Percentiles rank a stretch among this genome's conserved stretches.
Evolutionary conservation across 768 basidiomycete species (phyloP).

Genomic region (Boletus tylopilopsis): DNA sequence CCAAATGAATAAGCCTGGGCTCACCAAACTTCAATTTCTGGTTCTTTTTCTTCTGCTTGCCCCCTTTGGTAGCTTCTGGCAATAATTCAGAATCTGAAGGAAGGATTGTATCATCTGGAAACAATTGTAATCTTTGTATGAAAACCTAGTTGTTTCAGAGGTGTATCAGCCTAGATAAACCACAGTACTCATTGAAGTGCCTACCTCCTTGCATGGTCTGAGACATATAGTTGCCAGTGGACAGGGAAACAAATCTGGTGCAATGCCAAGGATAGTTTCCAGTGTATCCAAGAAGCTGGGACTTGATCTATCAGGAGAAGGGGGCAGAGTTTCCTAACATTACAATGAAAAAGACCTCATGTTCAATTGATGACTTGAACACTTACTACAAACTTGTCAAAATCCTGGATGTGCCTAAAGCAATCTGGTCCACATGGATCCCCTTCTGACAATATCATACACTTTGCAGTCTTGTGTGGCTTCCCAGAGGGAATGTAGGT

Average conservation of each 20-base stretch:
- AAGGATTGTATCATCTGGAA: conserved; percentile 17
- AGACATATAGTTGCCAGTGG: conserved; percentile 46
- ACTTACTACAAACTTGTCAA: conserved; percentile 22
- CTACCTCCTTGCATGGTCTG: conserved; percentile 46
- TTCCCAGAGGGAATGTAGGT: conserved; percentile 19
- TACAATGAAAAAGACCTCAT: neutral
- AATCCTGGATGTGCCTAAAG: conserved; percentile 25
- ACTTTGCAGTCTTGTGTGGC: conserved; percentile 18
- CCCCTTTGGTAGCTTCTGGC: neutral
- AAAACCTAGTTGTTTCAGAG: conserved; percentile 10
- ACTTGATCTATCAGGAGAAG: conserved; percentile 8
- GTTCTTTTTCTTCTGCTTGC: neutral
- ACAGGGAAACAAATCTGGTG: conserved; percentile 48
- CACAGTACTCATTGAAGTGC: neutral
- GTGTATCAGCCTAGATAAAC: neutral
- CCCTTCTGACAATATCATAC: conserved; percentile 26
- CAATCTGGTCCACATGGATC: conserved; percentile 32
- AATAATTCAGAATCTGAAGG: neutral
- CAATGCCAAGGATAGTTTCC: conserved; percentile 36
- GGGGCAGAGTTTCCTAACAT: conserved; percentile 22
- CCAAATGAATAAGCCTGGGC: neutral
- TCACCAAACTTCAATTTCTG: conserved; percentile 17
- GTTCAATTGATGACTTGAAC: neutral
- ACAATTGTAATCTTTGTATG: conserved; percentile 18
- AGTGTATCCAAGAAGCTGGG: conserved; percentile 23